Base-by-base conservation (phyloP, 495 filamentous ascomycete species). In the Penicillium lividum region DNA sequence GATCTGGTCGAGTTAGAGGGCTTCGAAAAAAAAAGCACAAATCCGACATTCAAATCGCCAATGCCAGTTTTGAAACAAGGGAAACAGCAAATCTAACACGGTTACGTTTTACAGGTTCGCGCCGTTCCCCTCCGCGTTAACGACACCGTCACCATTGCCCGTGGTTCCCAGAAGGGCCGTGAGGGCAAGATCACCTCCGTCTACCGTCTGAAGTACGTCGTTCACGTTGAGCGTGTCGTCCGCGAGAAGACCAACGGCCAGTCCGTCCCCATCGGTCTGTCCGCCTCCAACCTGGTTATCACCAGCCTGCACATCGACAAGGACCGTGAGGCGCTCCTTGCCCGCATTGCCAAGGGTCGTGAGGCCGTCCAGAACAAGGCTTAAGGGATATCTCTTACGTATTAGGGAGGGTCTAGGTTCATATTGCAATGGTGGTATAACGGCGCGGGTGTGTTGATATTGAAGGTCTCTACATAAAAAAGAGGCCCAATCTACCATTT, bases 261-360 rank as follows among this genome's bases (percentile, higher is more conserved):
- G 82, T 86, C 83, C 68, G 91, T 96, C 15, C 92, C 91, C 58
- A 78, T 96, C 73, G 89, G 88, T 72, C 87, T 97, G 77, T 85
- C 91, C 76, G 89, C 94, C 62, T 90, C 86, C 77, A 98, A 97
- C 77, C 89, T 95, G 64, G 85, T 93, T 77, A 89, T 98, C 82
- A 97, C 89, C 76, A 97, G 97, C 84, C 82, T 98, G 73, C 95
- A 97, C 87, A 80, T 97, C 65, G 92, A 96, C 80, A 95, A 97
- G 88, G 94, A 99, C 80, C 90, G 94, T 68, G 93, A 98, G 83
- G 81, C 80, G 74, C 94, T 98, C 73, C 82, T 97, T 54, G 91
- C 91, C 81, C 86, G 93, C 77, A 88, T 86, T 72, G 84, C 81
- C 71, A 79, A 84, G 66, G 90, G 91, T 67, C 85, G 90, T 65